A percentile compares a stretch with the other conserved stretches of the same genome.
These are phyloP conservation scores for Ambrosia trifida DNA, from an alignment of 129 eudicot species.

Conservation along the genomic window DNA sequence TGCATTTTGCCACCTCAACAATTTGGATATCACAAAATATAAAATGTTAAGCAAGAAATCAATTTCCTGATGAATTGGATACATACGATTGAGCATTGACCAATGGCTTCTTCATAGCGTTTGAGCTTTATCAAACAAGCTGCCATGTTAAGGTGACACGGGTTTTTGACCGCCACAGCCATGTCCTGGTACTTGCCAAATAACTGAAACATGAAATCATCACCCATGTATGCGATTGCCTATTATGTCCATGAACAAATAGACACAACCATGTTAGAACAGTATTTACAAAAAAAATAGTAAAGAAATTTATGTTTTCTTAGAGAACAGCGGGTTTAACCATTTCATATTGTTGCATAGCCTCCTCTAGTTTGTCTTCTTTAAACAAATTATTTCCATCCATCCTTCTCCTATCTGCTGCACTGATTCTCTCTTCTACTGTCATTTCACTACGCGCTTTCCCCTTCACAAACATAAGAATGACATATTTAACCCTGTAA, in stretches of 20 bases:
- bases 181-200: conserved; percentile 89
- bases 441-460: conserved; percentile 97
- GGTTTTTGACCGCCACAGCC: conserved; percentile 96
- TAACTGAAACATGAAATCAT: conserved; percentile 99
- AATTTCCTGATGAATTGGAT: conserved; percentile 11
- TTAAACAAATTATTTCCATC: conserved; percentile 86
- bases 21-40: not conserved
- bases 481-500: conserved; percentile 5
- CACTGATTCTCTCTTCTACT: conserved; percentile 92
- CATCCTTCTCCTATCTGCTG: conserved; percentile 97
- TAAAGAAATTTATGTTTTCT: not conserved
- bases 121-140: conserved; percentile 91
- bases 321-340: conserved; percentile 24
- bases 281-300: not conserved
- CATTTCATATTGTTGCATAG: conserved; percentile 99
- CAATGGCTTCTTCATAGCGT: conserved; percentile 87
- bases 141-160: conserved; percentile 95
- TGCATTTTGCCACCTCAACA: not conserved
- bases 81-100: conserved; percentile 81
- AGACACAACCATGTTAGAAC: conserved; percentile 22
- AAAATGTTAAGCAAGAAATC: not conserved
- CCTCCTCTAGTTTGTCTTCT: conserved; percentile 89
- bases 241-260: conserved; percentile 26
- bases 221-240: conserved; percentile 99
- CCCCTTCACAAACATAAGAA: conserved; percentile 49